Evolutionary conservation across 1,284 basidiomycete genomes (phyloP).

Genomic region (Takashimella tepidaria): DNA sequence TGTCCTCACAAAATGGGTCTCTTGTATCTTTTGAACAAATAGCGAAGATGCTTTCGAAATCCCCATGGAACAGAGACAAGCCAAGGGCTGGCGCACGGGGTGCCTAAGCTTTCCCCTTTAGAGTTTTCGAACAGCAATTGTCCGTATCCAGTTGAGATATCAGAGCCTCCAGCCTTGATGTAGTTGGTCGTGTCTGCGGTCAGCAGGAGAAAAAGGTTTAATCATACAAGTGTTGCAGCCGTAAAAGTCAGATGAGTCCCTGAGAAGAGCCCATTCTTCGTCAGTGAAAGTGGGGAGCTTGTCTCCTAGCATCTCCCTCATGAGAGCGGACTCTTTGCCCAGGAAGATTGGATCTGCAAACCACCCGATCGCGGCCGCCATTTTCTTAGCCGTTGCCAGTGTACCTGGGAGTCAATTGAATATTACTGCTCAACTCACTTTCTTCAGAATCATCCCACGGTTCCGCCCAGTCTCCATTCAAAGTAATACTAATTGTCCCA

Average conservation of each 20-base stretch:
- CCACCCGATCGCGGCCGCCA: constrained; percentile 58
- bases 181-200: constrained; percentile 59
- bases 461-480: constrained; percentile 66
- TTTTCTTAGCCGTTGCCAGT: constrained; percentile 58
- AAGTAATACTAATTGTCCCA: constrained; percentile 66
- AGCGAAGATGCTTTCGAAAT: constrained; percentile 57
- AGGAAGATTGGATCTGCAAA: constrained; percentile 64
- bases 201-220: constrained; percentile 25
- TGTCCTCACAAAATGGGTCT: constrained; percentile 56
- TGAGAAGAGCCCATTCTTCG: constrained; percentile 59
- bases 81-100: not conserved
- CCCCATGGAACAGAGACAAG: constrained; percentile 31
- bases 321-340: constrained; percentile 62
- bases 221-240: constrained; percentile 5
- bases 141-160: not conserved
- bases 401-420: constrained; percentile 45
- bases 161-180: constrained; percentile 48
- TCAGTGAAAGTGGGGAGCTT: constrained; percentile 62
- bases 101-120: not conserved
- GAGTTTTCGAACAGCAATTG: not conserved
- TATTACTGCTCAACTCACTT: constrained; percentile 57
- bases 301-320: constrained; percentile 59
- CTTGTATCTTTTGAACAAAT: constrained; percentile 61
- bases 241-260: constrained; percentile 40
- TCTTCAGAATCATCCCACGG: constrained; percentile 62